Evolutionary conservation across 345 rosid species (phyloP), one percentile per base, ranked within the genome.

Genomic region (Populus nigra): DNA sequence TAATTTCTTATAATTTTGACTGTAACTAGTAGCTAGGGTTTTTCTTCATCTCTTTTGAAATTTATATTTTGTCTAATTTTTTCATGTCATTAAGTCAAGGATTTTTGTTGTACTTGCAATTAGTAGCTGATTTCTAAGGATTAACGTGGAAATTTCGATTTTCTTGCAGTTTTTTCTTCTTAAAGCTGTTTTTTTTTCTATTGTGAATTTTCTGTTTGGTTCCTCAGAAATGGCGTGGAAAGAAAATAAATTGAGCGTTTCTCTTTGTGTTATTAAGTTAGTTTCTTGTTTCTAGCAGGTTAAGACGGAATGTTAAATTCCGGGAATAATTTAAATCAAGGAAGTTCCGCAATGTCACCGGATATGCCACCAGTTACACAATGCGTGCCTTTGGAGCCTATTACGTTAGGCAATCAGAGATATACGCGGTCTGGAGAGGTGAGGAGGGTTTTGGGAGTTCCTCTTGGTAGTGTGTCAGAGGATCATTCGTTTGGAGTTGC

Each of bases 391-490:
- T 80, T 96, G 94, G 97, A 93, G 76, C 97, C 92, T 9, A 93
- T 96, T 71, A 86, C 89, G 22, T 81, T 93, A 79, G 92, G 88
- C 43, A 88, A 75, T 89, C 96, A 85, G 74, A 93, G 50, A 83
- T 88, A 79, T 81, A 78, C 89, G 25, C 92, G 91, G n/a, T 81
- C 92, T 9, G 96, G 92, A 80, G 98, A 96, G 87, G 69, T 93
- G 65, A 88, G 90, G 81, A 91, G 93, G 75, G 93, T 84, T 81
- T 85, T 96, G 62, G 92, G 98, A 49, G 85, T 83, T 3, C 89
- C 98, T 47, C 79, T 81, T 72, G 91, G 92, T 70, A 89, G 81
- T 49, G 81, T 88, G 10, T 80, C 90, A 2, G 95, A 92, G 78
- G 98, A 92, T 4, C 87, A 86, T 85, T 85, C 92, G 41, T 87